Conservation (phyloP, 805 yeast genomes). For the Ogataea trehalophila region DNA sequence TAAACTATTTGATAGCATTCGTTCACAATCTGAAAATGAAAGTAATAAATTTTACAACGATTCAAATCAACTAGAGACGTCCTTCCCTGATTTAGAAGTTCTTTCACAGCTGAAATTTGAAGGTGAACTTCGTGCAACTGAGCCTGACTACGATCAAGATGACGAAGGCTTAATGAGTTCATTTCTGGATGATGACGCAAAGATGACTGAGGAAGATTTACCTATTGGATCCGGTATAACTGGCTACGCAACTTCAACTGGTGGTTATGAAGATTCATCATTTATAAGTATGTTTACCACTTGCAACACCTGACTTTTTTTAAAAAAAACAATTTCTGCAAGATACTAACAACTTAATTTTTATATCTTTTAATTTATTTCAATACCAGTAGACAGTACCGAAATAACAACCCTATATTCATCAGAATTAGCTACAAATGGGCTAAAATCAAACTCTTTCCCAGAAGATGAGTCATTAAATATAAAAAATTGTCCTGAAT, state of each 20-base stretch:
- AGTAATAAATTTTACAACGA: constrained; percentile 11
- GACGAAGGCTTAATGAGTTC: constrained; percentile 13
- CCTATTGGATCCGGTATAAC: not conserved
- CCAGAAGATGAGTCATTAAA: not conserved
- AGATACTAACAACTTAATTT: not conserved
- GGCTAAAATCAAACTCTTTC: not conserved
- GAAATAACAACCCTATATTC: constrained; percentile 1
- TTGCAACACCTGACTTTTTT: too few species aligned
- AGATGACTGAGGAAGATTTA: not conserved
- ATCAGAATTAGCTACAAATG: not conserved
- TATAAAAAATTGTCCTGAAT: not conserved
- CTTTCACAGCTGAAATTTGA: constrained; percentile 7
- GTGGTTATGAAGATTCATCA: not conserved
- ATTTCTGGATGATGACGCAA: constrained; percentile 12
- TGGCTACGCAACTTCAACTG: not conserved
- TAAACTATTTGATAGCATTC: constrained; percentile 11
- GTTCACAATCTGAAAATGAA: constrained; percentile 7
- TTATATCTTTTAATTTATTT: too few species aligned
- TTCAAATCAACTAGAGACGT: constrained; percentile 5
- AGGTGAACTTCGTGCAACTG: not conserved
- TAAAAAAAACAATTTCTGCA: not conserved
- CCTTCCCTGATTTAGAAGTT: constrained; percentile 16
- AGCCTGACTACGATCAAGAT: not conserved
- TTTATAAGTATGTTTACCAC: not conserved
- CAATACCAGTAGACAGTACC: not conserved